Evolutionary conservation across 345 rosid genomes (phyloP).

Genomic region (Chamaenerion angustifolium): DNA sequence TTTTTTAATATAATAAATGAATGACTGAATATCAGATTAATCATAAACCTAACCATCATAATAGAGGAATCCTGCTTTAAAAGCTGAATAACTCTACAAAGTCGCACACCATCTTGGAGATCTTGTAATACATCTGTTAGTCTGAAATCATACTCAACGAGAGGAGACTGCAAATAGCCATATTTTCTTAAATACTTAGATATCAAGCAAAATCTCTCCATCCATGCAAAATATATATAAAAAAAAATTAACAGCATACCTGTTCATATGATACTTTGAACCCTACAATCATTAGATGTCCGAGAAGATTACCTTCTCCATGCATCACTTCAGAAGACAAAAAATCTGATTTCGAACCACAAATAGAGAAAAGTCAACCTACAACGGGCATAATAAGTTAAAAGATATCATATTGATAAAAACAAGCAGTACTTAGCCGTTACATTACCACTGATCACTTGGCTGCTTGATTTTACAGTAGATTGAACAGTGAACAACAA

Average conservation of each 20-base stretch:
- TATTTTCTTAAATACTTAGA: not conserved
- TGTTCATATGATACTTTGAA: constrained; percentile 72
- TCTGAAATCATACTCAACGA: constrained; percentile 64
- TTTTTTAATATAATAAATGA: too few species aligned
- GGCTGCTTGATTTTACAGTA: constrained; percentile 64
- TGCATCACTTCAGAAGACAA: constrained; percentile 81
- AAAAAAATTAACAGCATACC: constrained; percentile 30
- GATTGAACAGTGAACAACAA: constrained; percentile 44
- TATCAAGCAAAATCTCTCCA: not conserved
- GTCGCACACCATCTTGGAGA: constrained; percentile 86
- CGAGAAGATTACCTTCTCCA: constrained; percentile 86
- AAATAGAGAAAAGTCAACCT: constrained; percentile 19
- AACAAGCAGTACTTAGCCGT: not conserved
- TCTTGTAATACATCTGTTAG: constrained; percentile 55
- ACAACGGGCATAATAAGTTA: constrained; percentile 9
- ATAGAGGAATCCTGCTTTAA: constrained; percentile 68
- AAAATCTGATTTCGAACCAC: constrained; percentile 41
- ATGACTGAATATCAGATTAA: not conserved
- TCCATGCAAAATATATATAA: not conserved
- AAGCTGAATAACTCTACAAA: constrained; percentile 77
- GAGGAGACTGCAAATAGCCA: constrained; percentile 36
- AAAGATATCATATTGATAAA: constrained; percentile 2
- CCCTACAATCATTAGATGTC: constrained; percentile 72
- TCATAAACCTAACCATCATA: constrained; percentile 40
- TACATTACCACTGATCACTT: constrained; percentile 53